Base-by-base conservation (phyloP, 345 rosid genomes). In the Mercurialis annua region DNA sequence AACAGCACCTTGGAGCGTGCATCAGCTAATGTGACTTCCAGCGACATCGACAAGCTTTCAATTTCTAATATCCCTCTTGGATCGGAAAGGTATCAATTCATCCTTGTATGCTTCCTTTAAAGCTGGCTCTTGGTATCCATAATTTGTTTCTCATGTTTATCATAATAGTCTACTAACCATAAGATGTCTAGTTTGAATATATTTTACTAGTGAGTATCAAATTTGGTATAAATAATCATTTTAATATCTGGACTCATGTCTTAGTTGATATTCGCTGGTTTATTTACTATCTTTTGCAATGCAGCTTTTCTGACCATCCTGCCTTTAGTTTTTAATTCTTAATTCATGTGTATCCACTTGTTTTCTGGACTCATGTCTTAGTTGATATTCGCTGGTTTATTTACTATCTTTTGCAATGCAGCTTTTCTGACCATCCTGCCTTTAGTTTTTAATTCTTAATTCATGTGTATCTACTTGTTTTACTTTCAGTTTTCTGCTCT, bases 11-110 rank as follows among this genome's bases (percentile, higher is more conserved):
- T 89, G 49, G 80, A 79, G 40, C 1, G 59, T 46, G 85, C 71
- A 54, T 15, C 67, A 18, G 47, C 56, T 21, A 83, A 89, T 61
- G 87, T 94, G 59, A 94, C 96, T 71, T 67, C 90, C 7, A 94
- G 95, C 58, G 84, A 89, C 64, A 87, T 94, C 43, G 99, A 94
- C 82, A 87, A 83, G 81, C 95, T 94, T 50, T 85, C 99, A 2
- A 83, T 94, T 61, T 90, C 99, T 50, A 94, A 94, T 70, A 67
- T 94, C 67, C 91, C 95, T 4, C 53, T 4, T 26, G n/a, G 1
- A 59, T 94, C 99, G 18, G 24, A 73, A 17, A 87, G 99, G 99
- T 93, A 62, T 42, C 73, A 18, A 27, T 27, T 14, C 10, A 47
- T 46, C 55, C 12, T 30, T 52, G 65, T 7, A 21, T 46, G 33